A percentile compares a stretch with the other conserved stretches of the same genome.
These are phyloP conservation scores for Aspergillus incahuasiensis DNA, from an alignment of 495 filamentous ascomycete genomes.

Conservation along the genomic window DNA sequence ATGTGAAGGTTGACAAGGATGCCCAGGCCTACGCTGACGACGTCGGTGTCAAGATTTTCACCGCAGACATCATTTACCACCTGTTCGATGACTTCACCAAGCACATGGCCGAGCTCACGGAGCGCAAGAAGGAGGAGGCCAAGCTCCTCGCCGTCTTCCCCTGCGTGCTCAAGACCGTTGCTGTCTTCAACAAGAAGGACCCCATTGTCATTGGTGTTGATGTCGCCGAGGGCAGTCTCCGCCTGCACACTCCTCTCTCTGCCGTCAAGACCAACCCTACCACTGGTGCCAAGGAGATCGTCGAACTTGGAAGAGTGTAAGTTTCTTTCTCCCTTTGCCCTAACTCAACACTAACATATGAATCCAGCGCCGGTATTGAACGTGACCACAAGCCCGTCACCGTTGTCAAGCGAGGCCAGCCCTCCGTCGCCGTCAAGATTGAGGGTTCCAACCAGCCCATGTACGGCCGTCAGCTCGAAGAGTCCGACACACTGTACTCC, in stretches of 20 bases:
- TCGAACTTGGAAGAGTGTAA: slow-evolving; percentile 91
- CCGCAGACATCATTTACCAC: slow-evolving; percentile 98
- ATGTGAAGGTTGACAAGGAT: slow-evolving; percentile 98
- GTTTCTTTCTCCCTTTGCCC: slow-evolving; percentile 30
- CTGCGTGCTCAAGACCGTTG: slow-evolving; percentile 81
- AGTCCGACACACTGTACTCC: slow-evolving; percentile 84
- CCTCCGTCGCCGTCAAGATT: slow-evolving; percentile 95
- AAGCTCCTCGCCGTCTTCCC: slow-evolving; percentile 97
- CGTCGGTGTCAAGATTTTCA: slow-evolving; percentile 96
- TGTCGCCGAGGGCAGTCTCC: slow-evolving; percentile 82
- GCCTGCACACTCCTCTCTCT: slow-evolving; percentile 80
- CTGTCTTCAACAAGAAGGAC: slow-evolving; percentile 97
- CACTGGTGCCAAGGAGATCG: slow-evolving; percentile 75
- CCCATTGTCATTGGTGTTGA: slow-evolving; percentile 97
- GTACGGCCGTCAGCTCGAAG: slow-evolving; percentile 94
- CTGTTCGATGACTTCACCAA: slow-evolving; percentile 94
- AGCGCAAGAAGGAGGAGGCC: slow-evolving; percentile 91
- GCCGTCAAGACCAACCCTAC: slow-evolving; percentile 75
- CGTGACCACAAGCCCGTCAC: slow-evolving; percentile 93
- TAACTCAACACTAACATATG: slow-evolving; percentile 9
- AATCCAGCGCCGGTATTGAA: slow-evolving; percentile 79
- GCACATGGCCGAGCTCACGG: slow-evolving; percentile 79
- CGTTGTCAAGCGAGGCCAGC: slow-evolving; percentile 91
- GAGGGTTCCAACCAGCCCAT: slow-evolving; percentile 91
- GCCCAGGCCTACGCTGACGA: slow-evolving; percentile 87